A percentile compares a stretch with the other conserved stretches of the same genome.
phyloP scores from a whole-genome alignment of 768 basidiomycete genomes.

The Tulasnella sp. region DNA sequence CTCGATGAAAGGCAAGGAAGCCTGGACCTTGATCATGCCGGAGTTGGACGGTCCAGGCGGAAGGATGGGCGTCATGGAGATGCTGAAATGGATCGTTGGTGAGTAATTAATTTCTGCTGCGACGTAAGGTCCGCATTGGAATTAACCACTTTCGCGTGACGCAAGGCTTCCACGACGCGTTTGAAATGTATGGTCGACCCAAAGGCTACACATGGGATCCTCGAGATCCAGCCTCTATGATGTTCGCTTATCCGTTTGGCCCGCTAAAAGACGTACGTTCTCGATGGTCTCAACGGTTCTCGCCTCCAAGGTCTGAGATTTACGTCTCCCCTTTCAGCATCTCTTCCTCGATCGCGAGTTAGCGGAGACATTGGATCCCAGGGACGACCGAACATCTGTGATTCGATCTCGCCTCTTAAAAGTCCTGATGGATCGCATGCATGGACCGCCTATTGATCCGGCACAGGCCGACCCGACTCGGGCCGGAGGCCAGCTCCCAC shows the following conservation, averaged over 20 bases:
- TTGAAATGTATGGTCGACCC: constrained; percentile 82
- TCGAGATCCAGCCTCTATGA: constrained; percentile 65
- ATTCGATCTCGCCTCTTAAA: constrained; percentile 52
- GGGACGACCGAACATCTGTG: constrained; percentile 64
- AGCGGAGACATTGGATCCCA: constrained; percentile 65
- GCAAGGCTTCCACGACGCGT: constrained; percentile 75
- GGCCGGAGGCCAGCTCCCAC: not conserved
- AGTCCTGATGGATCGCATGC: constrained; percentile 57
- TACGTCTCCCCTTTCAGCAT: constrained; percentile 36
- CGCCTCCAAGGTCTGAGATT: not conserved
- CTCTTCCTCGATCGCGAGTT: constrained; percentile 82
- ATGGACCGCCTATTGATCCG: constrained; percentile 23
- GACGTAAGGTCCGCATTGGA: not conserved
- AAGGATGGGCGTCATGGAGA: constrained; percentile 58
- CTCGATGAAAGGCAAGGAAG: constrained; percentile 60
- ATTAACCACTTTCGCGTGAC: not conserved
- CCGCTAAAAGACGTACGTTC: constrained; percentile 65
- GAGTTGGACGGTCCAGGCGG: constrained; percentile 51
- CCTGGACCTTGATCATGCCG: constrained; percentile 87
- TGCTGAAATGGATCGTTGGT: constrained; percentile 89
- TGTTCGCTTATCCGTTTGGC: constrained; percentile 92
- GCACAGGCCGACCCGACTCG: not conserved
- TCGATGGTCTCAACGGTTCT: not conserved
- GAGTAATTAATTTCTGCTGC: constrained; percentile 24
- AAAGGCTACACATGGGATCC: constrained; percentile 83